Base-by-base conservation (phyloP, 345 rosid genomes). In the Populus pruinosa region DNA sequence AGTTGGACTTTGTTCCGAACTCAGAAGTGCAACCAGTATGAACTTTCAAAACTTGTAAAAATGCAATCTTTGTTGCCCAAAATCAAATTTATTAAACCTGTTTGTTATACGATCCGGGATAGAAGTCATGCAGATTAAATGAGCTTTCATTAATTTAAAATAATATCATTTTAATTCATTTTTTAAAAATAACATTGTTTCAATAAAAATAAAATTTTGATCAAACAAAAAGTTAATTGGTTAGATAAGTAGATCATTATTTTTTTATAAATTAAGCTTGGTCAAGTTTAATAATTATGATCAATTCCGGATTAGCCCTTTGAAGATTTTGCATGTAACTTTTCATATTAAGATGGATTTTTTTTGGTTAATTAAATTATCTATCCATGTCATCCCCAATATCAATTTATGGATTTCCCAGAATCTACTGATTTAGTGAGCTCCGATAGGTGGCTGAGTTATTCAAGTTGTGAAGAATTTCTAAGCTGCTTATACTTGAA, bases 261-360 rank as follows among this genome's bases (percentile, higher is more conserved):
- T 10, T 10, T 2, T 41, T 41, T 41, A 3, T 41, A 9, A 41
- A 33, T 33, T 33, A 33, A 33, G 36, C 4, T 4, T 4, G 36
- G 5, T 33, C 36, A 33, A 33, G 36, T 33, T 33, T 33, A 33
- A 4, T 33, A 33, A 33, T 33, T 33, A 33, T 41, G 43, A 41
- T 41, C 13, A 41, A 3, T 11, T 11, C 44, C 13, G 4, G 14
- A 41, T 10, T 41, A 41, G 11, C 4, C 14, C 3, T 21, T 55
- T 69, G 3, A 62, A 53, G 62, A 20, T 78, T 67, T 72, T 49
- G 77, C 66, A 41, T 75, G 18, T 36, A 74, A 6, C 70, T 69
- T 23, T 25, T 21, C 63, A 64, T 55, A 74, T 59, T 50, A 47
- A 41, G 16, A 67, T 67, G 29, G 0, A 2, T 10, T 2, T 41